Percentiles rank a stretch among this genome's conserved stretches.
These are phyloP conservation scores for Aspergillus sp. DNA, from an alignment of 2,329 filamentous ascomycete genomes.

Conservation along the genomic window DNA sequence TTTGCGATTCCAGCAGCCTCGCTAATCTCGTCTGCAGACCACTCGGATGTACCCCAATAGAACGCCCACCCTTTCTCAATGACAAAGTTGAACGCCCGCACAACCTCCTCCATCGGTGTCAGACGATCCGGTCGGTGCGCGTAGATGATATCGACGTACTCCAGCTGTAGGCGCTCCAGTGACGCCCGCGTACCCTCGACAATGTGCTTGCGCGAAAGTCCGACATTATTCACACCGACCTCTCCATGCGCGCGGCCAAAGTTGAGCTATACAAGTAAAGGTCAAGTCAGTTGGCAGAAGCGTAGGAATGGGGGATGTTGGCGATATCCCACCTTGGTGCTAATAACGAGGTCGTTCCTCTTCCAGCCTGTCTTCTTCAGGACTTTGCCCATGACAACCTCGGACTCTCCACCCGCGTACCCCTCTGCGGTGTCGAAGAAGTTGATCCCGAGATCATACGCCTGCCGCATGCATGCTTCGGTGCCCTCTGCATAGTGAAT, in stretches of 20 bases:
- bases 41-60: constrained; percentile 72
- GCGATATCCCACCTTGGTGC: constrained; percentile 27
- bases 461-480: constrained; percentile 48
- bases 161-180: constrained; percentile 61
- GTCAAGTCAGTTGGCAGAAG: neutral
- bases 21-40: constrained; percentile 66
- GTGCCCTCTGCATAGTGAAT: constrained; percentile 18
- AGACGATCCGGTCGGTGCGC: constrained; percentile 68
- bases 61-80: constrained; percentile 68
- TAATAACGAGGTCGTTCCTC: constrained; percentile 50
- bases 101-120: constrained; percentile 71
- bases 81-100: constrained; percentile 70
- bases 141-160: constrained; percentile 70
- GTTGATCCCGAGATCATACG: constrained; percentile 59
- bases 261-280: constrained; percentile 50
- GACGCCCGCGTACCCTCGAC: constrained; percentile 64
- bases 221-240: constrained; percentile 65
- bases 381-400: constrained; percentile 55
- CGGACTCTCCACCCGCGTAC: constrained; percentile 54
- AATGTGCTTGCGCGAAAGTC: constrained; percentile 70
- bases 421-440: constrained; percentile 59
- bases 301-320: neutral
- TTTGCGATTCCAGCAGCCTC: constrained; percentile 63
- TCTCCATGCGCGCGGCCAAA: constrained; percentile 62
- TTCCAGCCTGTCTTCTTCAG: constrained; percentile 60